Evolutionary conservation across 306 rosid genomes (phyloP).

Genomic region (Lotus japonicus): DNA sequence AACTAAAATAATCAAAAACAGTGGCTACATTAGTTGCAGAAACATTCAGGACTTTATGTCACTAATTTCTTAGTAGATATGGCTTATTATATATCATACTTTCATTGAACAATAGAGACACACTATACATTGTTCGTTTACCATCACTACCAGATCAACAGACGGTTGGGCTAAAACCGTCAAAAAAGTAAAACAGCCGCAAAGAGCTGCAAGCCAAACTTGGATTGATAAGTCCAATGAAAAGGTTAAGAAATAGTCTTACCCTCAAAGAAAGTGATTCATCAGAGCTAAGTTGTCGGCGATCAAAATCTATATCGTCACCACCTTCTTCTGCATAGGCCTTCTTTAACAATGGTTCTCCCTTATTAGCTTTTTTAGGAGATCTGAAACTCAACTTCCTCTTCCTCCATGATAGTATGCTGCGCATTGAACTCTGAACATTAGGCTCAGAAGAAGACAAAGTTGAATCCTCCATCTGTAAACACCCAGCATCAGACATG

Average conservation of each 20-base stretch:
- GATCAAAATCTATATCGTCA: conserved; percentile 96
- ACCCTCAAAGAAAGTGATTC: conserved; percentile 66
- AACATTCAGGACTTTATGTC: background rate
- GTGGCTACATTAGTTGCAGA: background rate
- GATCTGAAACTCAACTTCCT: conserved; percentile 92
- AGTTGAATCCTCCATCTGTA: conserved; percentile 42
- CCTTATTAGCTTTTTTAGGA: conserved; percentile 72
- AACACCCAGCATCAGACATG: conserved; percentile 61
- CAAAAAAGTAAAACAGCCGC: background rate
- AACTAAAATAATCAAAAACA: background rate
- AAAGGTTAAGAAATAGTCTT: conserved; percentile 17
- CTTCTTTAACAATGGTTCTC: conserved; percentile 86
- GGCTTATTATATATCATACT: background rate
- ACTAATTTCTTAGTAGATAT: background rate
- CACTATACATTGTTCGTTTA: background rate
- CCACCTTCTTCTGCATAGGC: conserved; percentile 97
- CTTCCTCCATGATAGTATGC: conserved; percentile 86
- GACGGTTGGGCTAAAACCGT: background rate
- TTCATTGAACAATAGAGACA: background rate
- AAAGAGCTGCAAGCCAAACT: background rate
- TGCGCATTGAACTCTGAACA: conserved; percentile 62
- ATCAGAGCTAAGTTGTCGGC: conserved; percentile 95
- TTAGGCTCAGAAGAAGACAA: conserved; percentile 47
- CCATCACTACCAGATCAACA: background rate
- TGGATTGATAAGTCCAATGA: background rate